Percentiles rank a stretch among this genome's conserved stretches.
Conservation (phyloP, 2,329 filamentous ascomycete species). For the Trichoderma atrobrunneum region DNA sequence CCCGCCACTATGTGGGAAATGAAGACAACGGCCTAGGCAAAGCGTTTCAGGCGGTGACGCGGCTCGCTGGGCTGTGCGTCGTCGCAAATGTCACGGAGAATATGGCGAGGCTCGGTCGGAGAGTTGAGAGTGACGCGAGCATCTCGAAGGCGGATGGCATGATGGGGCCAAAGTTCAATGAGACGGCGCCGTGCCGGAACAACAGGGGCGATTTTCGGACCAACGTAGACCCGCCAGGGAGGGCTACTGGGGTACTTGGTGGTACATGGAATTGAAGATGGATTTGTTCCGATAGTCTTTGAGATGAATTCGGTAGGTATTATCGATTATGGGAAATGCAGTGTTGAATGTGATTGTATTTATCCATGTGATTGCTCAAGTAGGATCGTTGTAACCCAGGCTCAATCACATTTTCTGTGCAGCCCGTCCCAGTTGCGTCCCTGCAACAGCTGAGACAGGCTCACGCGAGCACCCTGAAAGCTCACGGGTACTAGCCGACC, state of each 20-base stretch:
- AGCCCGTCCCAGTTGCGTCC: background rate
- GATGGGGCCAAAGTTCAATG: background rate
- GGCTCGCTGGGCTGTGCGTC: constrained; percentile 14
- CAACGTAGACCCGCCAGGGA: constrained; percentile 10
- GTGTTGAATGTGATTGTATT: background rate
- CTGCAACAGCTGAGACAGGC: background rate
- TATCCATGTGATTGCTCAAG: background rate
- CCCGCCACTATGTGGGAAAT: constrained; percentile 44
- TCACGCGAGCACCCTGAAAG: background rate
- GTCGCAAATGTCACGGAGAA: background rate
- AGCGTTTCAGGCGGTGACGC: background rate
- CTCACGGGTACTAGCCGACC: background rate
- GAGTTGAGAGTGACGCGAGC: background rate
- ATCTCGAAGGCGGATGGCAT: constrained; percentile 1
- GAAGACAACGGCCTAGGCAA: background rate
- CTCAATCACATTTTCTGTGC: background rate
- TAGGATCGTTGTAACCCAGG: background rate
- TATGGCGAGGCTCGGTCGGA: background rate
- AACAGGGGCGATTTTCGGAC: constrained; percentile 10
- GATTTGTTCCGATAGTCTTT: background rate
- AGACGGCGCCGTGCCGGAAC: constrained; percentile 10
- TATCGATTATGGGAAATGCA: background rate
- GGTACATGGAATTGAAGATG: background rate
- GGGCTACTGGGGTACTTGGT: background rate
- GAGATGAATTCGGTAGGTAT: background rate